A percentile compares a stretch with the other conserved stretches of the same genome.
phyloP scores from a whole-genome alignment of 345 rosid species.

The Cardamine occulta region DNA sequence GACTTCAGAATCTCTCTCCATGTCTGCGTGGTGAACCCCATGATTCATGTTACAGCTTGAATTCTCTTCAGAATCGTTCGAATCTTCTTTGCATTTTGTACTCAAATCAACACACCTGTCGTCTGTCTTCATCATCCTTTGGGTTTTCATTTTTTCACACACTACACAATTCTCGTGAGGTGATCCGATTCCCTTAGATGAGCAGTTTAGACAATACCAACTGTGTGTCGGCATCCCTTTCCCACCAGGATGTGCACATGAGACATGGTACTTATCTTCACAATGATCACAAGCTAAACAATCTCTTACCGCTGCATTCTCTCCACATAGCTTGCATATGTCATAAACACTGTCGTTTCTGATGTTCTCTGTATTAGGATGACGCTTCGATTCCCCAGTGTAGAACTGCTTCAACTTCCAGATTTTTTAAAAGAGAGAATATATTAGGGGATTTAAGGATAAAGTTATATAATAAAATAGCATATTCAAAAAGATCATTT shows the following conservation, averaged over 20 bases:
- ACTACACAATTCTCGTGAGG: slow-evolving; percentile 76
- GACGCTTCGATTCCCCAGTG: slow-evolving; percentile 46
- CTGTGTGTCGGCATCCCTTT: slow-evolving; percentile 60
- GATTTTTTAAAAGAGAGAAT: not conserved
- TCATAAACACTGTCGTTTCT: slow-evolving; percentile 45
- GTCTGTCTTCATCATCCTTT: slow-evolving; percentile 39
- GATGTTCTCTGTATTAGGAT: slow-evolving; percentile 52
- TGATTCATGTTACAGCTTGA: slow-evolving; percentile 50
- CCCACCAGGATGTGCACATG: slow-evolving; percentile 76
- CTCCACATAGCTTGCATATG: slow-evolving; percentile 63
- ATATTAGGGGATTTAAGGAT: slow-evolving; percentile 17
- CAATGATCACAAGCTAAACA: slow-evolving; percentile 90
- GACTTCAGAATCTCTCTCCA: slow-evolving; percentile 13
- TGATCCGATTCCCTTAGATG: slow-evolving; percentile 58
- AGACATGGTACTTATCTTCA: slow-evolving; percentile 79
- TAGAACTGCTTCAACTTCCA: slow-evolving; percentile 49
- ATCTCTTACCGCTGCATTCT: slow-evolving; percentile 62
- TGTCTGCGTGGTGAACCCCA: slow-evolving; percentile 40
- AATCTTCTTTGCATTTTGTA: slow-evolving; percentile 43
- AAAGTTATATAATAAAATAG: not conserved
- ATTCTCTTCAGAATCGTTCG: slow-evolving; percentile 47
- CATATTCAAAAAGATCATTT: slow-evolving; percentile 3
- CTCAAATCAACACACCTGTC: slow-evolving; percentile 39
- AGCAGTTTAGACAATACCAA: slow-evolving; percentile 84
- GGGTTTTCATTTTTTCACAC: slow-evolving; percentile 66